Evolutionary conservation across 768 basidiomycete genomes (phyloP), one percentile per base, ranked within the genome.

Genomic region (Russula olivacea): DNA sequence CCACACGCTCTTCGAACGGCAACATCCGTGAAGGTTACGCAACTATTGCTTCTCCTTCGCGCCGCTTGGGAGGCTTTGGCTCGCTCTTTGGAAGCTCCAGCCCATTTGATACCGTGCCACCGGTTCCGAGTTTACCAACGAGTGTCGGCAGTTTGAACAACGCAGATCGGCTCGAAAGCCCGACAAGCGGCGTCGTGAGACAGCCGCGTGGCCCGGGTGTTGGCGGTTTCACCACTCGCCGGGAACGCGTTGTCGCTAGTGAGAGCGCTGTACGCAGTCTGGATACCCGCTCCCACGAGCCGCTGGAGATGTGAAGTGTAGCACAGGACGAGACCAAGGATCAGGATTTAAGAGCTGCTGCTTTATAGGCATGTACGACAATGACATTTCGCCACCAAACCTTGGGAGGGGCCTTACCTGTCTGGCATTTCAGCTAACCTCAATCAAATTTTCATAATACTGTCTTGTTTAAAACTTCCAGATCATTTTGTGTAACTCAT

Each of bases 1-100:
- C 77, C 61, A 87, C 88, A 17, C 88, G 91, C 64, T 81, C 90
- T 19, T 93, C 91, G 52, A 93, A 92, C 72, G 90, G 91, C 60
- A 93, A 93, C 72, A 92, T 93, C 61, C 86, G 91, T 56, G 82
- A 83, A 64, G 90, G 89, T 32, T 93, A 90, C 74, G 90, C 89
- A 19, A 93, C 91, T 40, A 91, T 93, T 61, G 88, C 89, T 34
- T 88, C 91, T 41, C 86, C 90, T 34, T 84, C 89, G 45, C 87
- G 90, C 62, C 85, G 92, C 51, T 79, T 86, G 57, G 84, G 86
- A n/a, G 79, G 80, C 30, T 91, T 90, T 72, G 79, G 83, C 17
- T 81, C 84, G n/a, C 73, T 92, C 38, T 92, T 92, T 72, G 79
- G 85, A 36, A 74, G 58, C 66, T 63, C 58, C 52, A 67, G 77